Base-by-base conservation (phyloP, 129 eudicot species). In the Tanacetum coccineum region DNA sequence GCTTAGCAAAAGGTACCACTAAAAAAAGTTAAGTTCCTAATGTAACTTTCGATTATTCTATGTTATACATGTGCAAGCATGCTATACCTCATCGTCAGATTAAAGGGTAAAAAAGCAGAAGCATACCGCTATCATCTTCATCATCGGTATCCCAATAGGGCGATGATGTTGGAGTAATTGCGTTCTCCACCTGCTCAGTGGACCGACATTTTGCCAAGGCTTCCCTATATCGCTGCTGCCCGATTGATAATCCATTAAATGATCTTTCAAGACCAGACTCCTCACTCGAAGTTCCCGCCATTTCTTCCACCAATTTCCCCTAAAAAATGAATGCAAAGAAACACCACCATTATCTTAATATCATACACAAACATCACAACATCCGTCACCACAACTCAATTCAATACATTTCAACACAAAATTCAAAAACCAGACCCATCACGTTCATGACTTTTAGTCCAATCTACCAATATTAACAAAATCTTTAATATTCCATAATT, bases 71-170 rank as follows among this genome's bases (percentile, higher is more conserved):
- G 42, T 36, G 10, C 42, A 51, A 56, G 50, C 18, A 22, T 67
- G 20, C 3, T 12, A 30, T 76, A 45, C 78, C 78, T 90, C 91
- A 63, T 77, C 87, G 19, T 42, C 47, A 67, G 6, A 36, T 36
- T 36, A 7, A 36, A 36, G 10, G 42, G 42, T 36, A 36, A 36
- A 1, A 36, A 36, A 36, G 42, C 42, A 36, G 10, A 36, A 36
- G 9, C 42, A 7, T 80, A 84, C 95, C 91, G 50, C 79, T 87
- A 58, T 57, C 47, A 67, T 85, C 90, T 53, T 40, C 26, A 66
- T 82, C 83, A 42, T 85, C 92, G 48, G 70, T 79, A 49, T 89
- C 95, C 85, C 87, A 88, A 49, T 81, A 88, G 14, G 89, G 89
- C 4, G 93, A 89, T 8, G 85, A 83, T 57, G 87, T 83, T 6